Percentiles rank a stretch among this genome's conserved stretches.
Conservation (phyloP, 768 basidiomycete genomes). For the Leccinum boreale region DNA sequence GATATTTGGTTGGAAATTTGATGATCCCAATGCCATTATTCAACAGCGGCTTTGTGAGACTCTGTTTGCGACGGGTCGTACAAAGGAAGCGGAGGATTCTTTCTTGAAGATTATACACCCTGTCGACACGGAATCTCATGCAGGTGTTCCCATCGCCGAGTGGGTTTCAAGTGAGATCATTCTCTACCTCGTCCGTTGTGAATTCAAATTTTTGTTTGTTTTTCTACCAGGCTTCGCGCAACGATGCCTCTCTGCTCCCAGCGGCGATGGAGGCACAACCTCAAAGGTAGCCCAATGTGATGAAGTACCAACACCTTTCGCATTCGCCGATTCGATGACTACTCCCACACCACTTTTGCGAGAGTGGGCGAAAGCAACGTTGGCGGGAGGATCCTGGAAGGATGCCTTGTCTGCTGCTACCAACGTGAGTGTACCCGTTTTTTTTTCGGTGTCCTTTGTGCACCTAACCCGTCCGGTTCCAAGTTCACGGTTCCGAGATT, state of each 20-base stretch:
- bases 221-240: neutral
- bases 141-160: no score
- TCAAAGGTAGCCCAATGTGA: neutral
- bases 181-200: neutral
- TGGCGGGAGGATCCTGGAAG: neutral
- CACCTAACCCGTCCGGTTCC: neutral
- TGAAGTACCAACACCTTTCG: neutral
- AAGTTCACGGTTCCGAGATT: neutral
- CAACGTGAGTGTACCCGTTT: neutral
- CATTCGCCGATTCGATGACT: neutral
- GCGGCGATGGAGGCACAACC: neutral
- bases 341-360: neutral
- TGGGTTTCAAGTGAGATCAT: neutral
- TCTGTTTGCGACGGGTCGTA: neutral
- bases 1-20: neutral
- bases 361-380: neutral
- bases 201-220: neutral
- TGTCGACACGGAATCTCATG: neutral
- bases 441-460: neutral
- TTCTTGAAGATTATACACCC: neutral
- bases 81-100: neutral
- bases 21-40: neutral
- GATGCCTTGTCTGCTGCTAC: neutral
- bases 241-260: neutral
- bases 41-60: neutral